Evolutionary conservation across 495 filamentous ascomycete species (phyloP), one percentile per base, ranked within the genome.

Genomic region (Hypoxylon trugodes): DNA sequence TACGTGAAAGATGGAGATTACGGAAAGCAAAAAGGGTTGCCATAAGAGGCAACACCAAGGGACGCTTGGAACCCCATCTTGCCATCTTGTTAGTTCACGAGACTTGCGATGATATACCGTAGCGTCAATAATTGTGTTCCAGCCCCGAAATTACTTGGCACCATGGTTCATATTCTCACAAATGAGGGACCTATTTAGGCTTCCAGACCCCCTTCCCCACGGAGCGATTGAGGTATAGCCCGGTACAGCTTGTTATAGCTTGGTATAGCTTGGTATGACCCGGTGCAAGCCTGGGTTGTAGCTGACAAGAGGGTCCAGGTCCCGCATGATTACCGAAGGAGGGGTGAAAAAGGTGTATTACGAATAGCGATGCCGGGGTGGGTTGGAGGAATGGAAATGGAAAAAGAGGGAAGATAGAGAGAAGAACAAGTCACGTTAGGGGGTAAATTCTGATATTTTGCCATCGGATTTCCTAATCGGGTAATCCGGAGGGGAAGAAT

Each of bases 401-500:
- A n/a, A n/a, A n/a, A n/a, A n/a, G n/a, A n/a, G n/a, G n/a, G n/a
- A n/a, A n/a, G n/a, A n/a, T n/a, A n/a, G 57, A 61, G 55, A 53
- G 42, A 43, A 33, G 52, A 10, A 37, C 47, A 47, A 50, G 47
- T 49, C 45, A 43, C 63, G n/a, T n/a, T n/a, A n/a, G 59, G 63
- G 58, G 58, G 45, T 62, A 53, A 46, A 53, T 42, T 57, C 40
- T 41, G 54, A 65, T 58, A 65, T 70, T 69, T n/a, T 62, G 47
- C 65, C 65, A 59, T 64, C 69, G 69, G 69, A 43, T 71, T 71
- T 22, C 69, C 69, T 13, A 51, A 65, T 62, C 5, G 1, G 61
- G 69, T 8, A 69, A 66, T 21, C 69, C 69, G 66, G 12, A 19
- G 22, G 47, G 51, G 21, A 51, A 59, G 59, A 55, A 13, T n/a